Evolutionary conservation across 179 eudicot species (phyloP).

Genomic region (Spergularia azorica): DNA sequence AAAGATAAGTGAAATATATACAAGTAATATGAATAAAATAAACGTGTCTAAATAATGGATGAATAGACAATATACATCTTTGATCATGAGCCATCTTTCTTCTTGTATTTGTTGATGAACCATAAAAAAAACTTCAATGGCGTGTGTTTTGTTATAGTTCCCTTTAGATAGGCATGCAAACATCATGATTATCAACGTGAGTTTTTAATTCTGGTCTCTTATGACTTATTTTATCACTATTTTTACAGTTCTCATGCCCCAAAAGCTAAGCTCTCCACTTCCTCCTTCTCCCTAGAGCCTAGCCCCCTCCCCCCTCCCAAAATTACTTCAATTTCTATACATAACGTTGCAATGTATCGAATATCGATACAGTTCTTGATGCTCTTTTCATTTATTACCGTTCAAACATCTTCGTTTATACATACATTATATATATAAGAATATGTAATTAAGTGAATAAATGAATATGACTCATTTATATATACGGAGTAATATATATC

Average conservation of each 20-base stretch:
- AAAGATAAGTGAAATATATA: too few species aligned
- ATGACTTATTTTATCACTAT: not conserved
- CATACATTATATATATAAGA: too few species aligned
- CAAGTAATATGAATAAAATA: too few species aligned
- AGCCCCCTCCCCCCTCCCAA: not conserved
- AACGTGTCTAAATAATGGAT: not conserved
- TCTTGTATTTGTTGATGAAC: not conserved
- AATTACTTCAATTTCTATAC: not conserved
- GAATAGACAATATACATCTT: slow-evolving; percentile 20
- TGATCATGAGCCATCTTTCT: too few species aligned
- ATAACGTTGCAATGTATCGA: not conserved
- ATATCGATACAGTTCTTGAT: not conserved
- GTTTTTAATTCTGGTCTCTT: slow-evolving; percentile 6
- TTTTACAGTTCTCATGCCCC: slow-evolving; percentile 23
- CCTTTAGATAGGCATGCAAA: slow-evolving; percentile 39
- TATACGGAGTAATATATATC: too few species aligned
- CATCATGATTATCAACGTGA: slow-evolving; percentile 39
- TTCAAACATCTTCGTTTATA: too few species aligned
- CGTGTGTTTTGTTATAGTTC: not conserved
- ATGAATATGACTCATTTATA: too few species aligned
- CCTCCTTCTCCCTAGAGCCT: not conserved
- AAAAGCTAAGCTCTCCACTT: slow-evolving; percentile 25
- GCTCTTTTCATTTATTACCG: too few species aligned
- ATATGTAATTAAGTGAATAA: too few species aligned
- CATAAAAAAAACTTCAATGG: slow-evolving; percentile 2